phyloP scores from a whole-genome alignment of 176 grass and related monocot species.

The Eremochloa ophiuroides region DNA sequence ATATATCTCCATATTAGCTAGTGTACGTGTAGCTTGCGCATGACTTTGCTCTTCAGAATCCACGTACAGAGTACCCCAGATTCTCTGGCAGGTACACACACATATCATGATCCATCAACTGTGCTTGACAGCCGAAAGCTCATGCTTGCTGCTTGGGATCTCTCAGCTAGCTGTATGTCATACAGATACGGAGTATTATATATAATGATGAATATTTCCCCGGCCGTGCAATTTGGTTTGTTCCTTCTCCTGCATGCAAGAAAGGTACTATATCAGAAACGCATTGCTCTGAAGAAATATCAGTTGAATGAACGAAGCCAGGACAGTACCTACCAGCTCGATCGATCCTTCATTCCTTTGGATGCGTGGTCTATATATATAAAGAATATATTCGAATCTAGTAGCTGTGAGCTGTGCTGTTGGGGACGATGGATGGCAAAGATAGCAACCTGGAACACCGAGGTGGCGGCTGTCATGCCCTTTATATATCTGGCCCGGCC shows the following conservation, averaged over 20 bases:
- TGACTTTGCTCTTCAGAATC: background rate
- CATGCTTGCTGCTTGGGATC: background rate
- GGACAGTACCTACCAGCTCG: background rate
- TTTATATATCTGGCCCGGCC: background rate
- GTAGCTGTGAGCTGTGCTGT: background rate
- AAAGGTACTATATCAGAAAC: background rate
- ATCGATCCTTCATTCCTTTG: background rate
- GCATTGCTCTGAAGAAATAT: too few relatives aligned
- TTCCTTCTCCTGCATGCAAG: background rate
- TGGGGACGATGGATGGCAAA: background rate
- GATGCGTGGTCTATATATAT: background rate
- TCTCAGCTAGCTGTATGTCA: background rate
- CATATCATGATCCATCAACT: background rate
- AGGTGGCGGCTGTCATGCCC: slow-evolving; percentile 13
- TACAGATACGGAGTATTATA: background rate
- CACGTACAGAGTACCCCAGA: background rate
- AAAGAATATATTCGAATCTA: background rate
- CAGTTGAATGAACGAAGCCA: too few relatives aligned
- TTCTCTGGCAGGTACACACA: slow-evolving; percentile 6
- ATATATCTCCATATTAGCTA: background rate
- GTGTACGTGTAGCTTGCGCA: background rate
- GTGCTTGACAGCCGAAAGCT: slow-evolving; percentile 1
- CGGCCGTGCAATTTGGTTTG: background rate
- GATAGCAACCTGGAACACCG: slow-evolving; percentile 16
- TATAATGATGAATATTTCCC: background rate